Conservation (phyloP, 345 rosid genomes). For the Clarkia xantiana region DNA sequence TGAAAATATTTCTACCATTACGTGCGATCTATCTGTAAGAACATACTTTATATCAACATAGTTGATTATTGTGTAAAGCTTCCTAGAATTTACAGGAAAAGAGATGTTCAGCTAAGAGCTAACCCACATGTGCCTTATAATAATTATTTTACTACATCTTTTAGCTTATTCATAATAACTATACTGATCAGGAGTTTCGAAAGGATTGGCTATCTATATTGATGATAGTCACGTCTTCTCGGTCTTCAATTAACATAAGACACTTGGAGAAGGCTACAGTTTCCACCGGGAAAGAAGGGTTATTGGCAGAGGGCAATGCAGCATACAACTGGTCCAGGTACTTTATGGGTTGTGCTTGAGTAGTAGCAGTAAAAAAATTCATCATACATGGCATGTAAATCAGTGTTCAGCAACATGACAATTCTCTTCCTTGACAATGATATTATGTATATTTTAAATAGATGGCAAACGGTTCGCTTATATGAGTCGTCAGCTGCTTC, state of each 20-base stretch:
- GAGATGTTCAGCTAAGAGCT: not conserved
- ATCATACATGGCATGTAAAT: not conserved
- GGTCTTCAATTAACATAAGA: constrained; percentile 88
- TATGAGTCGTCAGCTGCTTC: too few relatives aligned
- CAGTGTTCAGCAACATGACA: not conserved
- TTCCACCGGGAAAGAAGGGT: constrained; percentile 98
- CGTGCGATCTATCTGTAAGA: constrained; percentile 83
- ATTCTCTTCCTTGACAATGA: not conserved
- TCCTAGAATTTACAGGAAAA: not conserved
- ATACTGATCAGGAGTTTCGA: constrained; percentile 71
- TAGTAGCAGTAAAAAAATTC: not conserved
- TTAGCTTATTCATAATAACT: constrained; percentile 3
- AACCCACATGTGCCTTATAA: not conserved
- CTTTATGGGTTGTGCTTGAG: constrained; percentile 5
- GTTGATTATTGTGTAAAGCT: not conserved
- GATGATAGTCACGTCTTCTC: constrained; percentile 94
- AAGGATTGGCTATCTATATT: constrained; percentile 90
- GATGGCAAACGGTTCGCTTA: too few relatives aligned
- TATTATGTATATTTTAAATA: too few relatives aligned
- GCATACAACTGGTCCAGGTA: constrained; percentile 99
- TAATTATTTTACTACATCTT: not conserved
- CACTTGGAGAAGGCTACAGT: constrained; percentile 97
- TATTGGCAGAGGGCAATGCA: constrained; percentile 95
- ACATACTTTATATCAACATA: not conserved
- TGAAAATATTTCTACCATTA: constrained; percentile 74